These are phyloP conservation scores for Pseudocercospora ulei DNA, from an alignment of 2,329 filamentous ascomycete species.

Conservation along the genomic window DNA sequence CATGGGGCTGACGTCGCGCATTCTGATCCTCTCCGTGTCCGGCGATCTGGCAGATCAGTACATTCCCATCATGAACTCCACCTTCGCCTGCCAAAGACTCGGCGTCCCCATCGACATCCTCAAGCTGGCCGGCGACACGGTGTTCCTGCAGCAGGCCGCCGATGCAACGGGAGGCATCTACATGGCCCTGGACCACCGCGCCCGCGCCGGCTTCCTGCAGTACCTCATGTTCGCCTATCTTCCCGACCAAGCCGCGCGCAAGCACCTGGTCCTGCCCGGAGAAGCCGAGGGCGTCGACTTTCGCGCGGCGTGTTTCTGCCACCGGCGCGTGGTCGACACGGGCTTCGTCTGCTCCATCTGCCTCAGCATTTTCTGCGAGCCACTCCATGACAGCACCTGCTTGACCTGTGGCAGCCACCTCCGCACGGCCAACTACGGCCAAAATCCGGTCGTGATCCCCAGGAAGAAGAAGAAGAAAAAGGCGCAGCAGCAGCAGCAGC, in stretches of 20 bases:
- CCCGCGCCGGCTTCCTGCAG: conserved; percentile 58
- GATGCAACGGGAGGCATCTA: conserved; percentile 64
- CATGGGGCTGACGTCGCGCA: conserved; percentile 60
- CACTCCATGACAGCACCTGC: conserved; percentile 56
- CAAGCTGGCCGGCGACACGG: conserved; percentile 72
- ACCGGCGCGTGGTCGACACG: conserved; percentile 78
- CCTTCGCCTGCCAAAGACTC: conserved; percentile 85
- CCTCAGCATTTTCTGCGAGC: conserved; percentile 79
- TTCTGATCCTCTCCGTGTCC: conserved; percentile 82
- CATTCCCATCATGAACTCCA: conserved; percentile 96
- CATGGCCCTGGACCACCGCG: conserved; percentile 43
- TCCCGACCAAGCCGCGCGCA: conserved; percentile 57
- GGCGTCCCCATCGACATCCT: conserved; percentile 87
- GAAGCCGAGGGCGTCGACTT: conserved; percentile 79
- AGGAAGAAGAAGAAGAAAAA: conserved; percentile 69
- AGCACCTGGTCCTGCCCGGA: conserved; percentile 64
- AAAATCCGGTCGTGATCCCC: conserved; percentile 64
- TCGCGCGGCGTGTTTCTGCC: conserved; percentile 95
- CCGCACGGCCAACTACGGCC: conserved; percentile 63
- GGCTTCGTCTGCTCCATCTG: conserved; percentile 96
- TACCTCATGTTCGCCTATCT: conserved; percentile 92
- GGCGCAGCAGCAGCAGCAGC: no score
- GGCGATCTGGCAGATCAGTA: conserved; percentile 82
- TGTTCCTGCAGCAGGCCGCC: conserved; percentile 86
- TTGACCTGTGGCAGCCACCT: conserved; percentile 74